Evolutionary conservation across 2,329 filamentous ascomycete species (phyloP), one percentile per base, ranked within the genome.

Genomic region (Pestalotiopsis sp.): DNA sequence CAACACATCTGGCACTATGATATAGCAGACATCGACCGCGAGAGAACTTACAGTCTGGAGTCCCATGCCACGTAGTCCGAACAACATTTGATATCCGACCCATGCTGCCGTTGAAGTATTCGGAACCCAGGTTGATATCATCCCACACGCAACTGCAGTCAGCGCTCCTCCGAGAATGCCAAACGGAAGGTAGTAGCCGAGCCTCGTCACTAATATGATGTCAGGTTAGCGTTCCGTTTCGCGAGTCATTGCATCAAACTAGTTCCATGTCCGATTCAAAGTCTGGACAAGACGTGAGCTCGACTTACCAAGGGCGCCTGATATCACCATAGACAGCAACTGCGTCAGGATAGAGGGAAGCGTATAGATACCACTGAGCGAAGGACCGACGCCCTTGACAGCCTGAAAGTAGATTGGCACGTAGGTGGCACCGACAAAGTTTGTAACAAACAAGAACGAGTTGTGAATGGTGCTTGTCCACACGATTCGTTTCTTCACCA

Each of bases 291-390:
- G 23, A 23, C 7, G 25, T 31, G 49, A 59, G 1, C 0, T n/a
- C 27, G 4, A 68, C 70, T 64, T 57, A 78, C 77, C 67, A 57
- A 77, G 52, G 7, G 36, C 68, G 14, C 77, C 76, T 1, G 74
- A 73, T 12, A 88, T 81, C 59, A 92, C 88, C 0, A 89, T 84
- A 57, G 91, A 90, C 0, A 89, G 85, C n/a, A 92, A 41, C 17
- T 76, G 72, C 77, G 75, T 73, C 41, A 73, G 27, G 45, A 75
- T 76, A 49, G 73, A 73, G 1, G 77, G 77, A 49, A 79, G 69
- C 72, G 78, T 72, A 64, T 78, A 76, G 2, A 79, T 73, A 38
- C 77, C 78, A 36, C 78, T 79, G 66, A 78, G 56, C 1, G 75
- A 73, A 4, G 77, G 74, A 2, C 71, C 71, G 23, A 75, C 73